Evolutionary conservation across 1,284 basidiomycete species (phyloP).

Genomic region (Pyrrhoderma noxium): DNA sequence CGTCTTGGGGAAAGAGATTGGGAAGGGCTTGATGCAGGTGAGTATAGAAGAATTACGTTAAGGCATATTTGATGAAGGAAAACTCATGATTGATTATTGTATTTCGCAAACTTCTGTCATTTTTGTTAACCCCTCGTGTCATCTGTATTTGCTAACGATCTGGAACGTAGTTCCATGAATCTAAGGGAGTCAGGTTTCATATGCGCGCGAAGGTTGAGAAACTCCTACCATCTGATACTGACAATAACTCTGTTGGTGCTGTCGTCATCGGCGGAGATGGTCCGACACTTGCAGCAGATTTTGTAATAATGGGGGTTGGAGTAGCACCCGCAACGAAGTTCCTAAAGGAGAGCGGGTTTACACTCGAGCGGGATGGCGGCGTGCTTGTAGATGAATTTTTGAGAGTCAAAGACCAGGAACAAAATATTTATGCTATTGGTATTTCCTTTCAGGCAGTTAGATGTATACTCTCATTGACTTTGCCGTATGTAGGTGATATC

Average conservation of each 20-base stretch:
- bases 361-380: conserved; percentile 74
- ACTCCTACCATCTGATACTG: conserved; percentile 53
- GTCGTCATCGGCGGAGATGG: conserved; percentile 68
- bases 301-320: conserved; percentile 86
- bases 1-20: conserved; percentile 78
- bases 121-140: neutral
- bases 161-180: conserved; percentile 59
- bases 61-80: too few species aligned
- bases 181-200: conserved; percentile 80
- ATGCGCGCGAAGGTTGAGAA: conserved; percentile 71
- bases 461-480: neutral
- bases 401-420: conserved; percentile 51
- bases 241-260: conserved; percentile 37
- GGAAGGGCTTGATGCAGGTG: conserved; percentile 74
- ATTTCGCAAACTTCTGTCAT: neutral
- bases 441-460: conserved; percentile 16
- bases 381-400: conserved; percentile 79
- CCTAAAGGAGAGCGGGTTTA: conserved; percentile 63
- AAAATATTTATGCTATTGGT: conserved; percentile 80
- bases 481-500: conserved; percentile 61
- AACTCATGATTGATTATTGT: too few species aligned
- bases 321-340: conserved; percentile 82
- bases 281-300: conserved; percentile 62
- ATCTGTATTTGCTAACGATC: neutral
- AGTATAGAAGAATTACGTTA: conserved; percentile 13